phyloP scores from a whole-genome alignment of 129 eudicot species.

The Lactuca sativa region DNA sequence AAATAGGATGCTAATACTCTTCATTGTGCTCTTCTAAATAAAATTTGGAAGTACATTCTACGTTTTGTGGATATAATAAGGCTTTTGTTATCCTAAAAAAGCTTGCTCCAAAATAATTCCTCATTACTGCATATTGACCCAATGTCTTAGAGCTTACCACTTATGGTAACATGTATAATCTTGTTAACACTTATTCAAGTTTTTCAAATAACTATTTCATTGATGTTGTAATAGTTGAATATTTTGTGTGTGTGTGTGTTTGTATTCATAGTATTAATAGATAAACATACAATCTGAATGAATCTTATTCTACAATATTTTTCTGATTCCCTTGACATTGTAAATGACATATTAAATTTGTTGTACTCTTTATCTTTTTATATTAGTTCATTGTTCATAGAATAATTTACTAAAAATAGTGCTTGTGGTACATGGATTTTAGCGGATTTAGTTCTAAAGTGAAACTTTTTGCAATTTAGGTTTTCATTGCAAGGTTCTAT shows the following conservation, averaged over 20 bases:
- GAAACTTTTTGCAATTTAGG: no score
- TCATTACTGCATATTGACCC: constrained; percentile 5
- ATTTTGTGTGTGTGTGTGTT: no score
- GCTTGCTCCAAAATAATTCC: not conserved
- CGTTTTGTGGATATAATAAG: constrained; percentile 13
- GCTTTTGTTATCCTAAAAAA: not conserved
- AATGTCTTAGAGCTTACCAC: not conserved
- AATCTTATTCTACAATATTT: no score
- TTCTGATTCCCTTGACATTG: no score
- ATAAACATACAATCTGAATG: no score
- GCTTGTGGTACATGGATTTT: not conserved
- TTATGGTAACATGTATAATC: constrained; percentile 7
- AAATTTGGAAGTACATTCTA: constrained; percentile 17
- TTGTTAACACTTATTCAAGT: not conserved
- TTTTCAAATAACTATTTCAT: no score
- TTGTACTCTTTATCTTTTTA: constrained; percentile 21
- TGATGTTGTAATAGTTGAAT: no score
- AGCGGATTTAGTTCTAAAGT: no score
- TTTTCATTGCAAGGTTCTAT: no score
- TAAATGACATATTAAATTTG: no score
- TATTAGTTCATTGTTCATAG: not conserved
- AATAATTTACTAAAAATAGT: not conserved
- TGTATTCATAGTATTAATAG: no score
- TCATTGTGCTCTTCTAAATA: constrained; percentile 7
- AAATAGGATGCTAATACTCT: constrained; percentile 13